Percentiles rank a stretch among this genome's conserved stretches.
These are phyloP conservation scores for Neofusicoccum cordaticola DNA, from an alignment of 2,329 filamentous ascomycete species.

Conservation along the genomic window DNA sequence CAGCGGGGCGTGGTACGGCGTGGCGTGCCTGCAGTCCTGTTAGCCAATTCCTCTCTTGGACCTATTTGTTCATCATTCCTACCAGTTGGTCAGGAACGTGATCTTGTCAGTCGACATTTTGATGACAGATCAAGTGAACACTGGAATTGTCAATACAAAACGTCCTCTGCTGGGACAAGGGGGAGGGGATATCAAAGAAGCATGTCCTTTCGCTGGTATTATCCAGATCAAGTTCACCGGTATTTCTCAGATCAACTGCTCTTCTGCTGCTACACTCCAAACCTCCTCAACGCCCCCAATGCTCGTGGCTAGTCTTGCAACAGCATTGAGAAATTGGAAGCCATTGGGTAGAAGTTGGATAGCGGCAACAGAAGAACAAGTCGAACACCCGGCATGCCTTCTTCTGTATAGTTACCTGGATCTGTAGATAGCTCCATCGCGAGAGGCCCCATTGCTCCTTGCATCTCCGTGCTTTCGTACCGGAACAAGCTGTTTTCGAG, in stretches of 20 bases:
- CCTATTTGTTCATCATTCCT: constrained; percentile 28
- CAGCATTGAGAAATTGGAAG: constrained; percentile 18
- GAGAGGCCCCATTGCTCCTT: constrained; percentile 20
- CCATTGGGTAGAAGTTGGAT: constrained; percentile 1
- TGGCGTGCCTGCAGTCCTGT: constrained; percentile 63
- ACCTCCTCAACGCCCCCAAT: constrained; percentile 24
- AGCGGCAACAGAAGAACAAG: background rate
- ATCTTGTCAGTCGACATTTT: constrained; percentile 81
- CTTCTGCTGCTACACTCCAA: constrained; percentile 19
- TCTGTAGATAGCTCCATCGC: constrained; percentile 37
- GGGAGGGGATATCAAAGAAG: constrained; percentile 54
- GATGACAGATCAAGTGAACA: constrained; percentile 44
- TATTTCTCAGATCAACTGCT: constrained; percentile 67
- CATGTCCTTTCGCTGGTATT: constrained; percentile 87
- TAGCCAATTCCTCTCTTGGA: background rate
- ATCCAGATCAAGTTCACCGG: constrained; percentile 83
- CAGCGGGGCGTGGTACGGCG: constrained; percentile 74
- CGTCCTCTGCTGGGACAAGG: constrained; percentile 30
- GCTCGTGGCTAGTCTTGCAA: background rate
- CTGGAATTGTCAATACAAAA: constrained; percentile 51
- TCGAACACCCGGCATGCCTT: constrained; percentile 44
- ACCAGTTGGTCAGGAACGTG: constrained; percentile 83
- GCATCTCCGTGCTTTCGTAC: constrained; percentile 9
- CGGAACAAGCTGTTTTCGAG: constrained; percentile 6
- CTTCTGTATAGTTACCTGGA: constrained; percentile 42